Evolutionary conservation across 345 rosid species (phyloP).

Genomic region (Microthlaspi erraticum): DNA sequence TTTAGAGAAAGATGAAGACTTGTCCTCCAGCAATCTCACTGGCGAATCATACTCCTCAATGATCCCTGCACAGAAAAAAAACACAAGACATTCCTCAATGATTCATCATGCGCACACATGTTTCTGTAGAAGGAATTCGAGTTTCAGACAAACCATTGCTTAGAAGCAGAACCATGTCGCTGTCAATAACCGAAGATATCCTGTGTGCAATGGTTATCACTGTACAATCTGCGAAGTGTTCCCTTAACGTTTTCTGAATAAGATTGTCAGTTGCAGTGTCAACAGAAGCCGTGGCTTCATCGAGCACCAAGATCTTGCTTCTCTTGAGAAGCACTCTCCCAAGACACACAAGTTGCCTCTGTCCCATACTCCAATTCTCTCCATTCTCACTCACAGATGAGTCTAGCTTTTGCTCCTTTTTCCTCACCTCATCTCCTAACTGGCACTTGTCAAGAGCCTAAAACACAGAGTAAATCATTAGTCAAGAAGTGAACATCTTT

Average conservation of each 20-base stretch:
- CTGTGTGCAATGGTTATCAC: slow-evolving; percentile 87
- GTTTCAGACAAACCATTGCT: slow-evolving; percentile 58
- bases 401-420: slow-evolving; percentile 73
- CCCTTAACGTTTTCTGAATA: slow-evolving; percentile 73
- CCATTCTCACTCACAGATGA: slow-evolving; percentile 83
- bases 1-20: slow-evolving; percentile 71
- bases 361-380: slow-evolving; percentile 97
- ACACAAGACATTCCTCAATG: slow-evolving; percentile 18
- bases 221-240: slow-evolving; percentile 68
- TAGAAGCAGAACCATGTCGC: slow-evolving; percentile 81
- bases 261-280: slow-evolving; percentile 86
- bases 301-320: slow-evolving; percentile 80
- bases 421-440: slow-evolving; percentile 88
- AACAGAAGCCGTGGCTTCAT: slow-evolving; percentile 92
- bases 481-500: slow-evolving; percentile 3
- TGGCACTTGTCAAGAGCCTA: slow-evolving; percentile 94
- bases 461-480: slow-evolving; percentile 22
- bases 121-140: background rate
- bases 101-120: slow-evolving; percentile 5
- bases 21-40: slow-evolving; percentile 57
- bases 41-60: slow-evolving; percentile 77
- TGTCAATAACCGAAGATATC: slow-evolving; percentile 81
- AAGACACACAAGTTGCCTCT: slow-evolving; percentile 82
- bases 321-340: slow-evolving; percentile 82
- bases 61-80: slow-evolving; percentile 51